Base-by-base conservation (phyloP, 2,329 filamentous ascomycete genomes). In the Neofusicoccum sp. region DNA sequence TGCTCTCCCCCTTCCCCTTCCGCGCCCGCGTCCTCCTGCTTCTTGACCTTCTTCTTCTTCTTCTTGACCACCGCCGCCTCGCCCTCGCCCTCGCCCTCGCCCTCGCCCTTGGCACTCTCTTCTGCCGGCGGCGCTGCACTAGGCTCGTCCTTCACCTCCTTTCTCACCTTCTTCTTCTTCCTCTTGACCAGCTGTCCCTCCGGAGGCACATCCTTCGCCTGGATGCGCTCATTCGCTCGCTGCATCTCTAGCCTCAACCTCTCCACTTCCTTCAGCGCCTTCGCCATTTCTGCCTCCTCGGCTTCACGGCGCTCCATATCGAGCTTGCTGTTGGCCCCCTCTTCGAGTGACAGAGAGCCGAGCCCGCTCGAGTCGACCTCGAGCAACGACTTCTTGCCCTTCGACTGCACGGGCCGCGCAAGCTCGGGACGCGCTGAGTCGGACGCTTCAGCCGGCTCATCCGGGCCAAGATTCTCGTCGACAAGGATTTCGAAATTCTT, bases 191-290 rank as follows among this genome's bases (percentile, higher is more conserved):
- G 81, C 0, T 82, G 84, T 1, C 86, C 87, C 68, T 89, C 88
- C 3, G 78, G 80, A 48, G 85, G 81, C 30, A 88, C 84, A n/a
- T 87, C 87, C 67, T 87, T 86, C 20, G 88, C 84, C 66, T 89
- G 84, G 38, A 93, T 87, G 60, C 89, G 80, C 76, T 93, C 90
- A 68, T 88, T 90, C 38, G 87, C 88, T 61, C 89, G 80, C 76
- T 93, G 90, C 92, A 98, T 96, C 76, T 96, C 91, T 61, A 97
- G 79, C 57, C 95, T 82, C 62, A 96, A 78, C 56, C 87, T 82
- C 78, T 98, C 93, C 3, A 99, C 90, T 73, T 97, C 90, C 72
- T 88, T 88, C 80, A 97, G 86, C 7, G 93, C 95, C 69, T 86
- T 86, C 45, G 86, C 86, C 91, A 97, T 96, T 75, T 97, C 93